Evolutionary conservation across 2,329 filamentous ascomycete genomes (phyloP), one percentile per base, ranked within the genome.

Genomic region (Apiospora sp.): DNA sequence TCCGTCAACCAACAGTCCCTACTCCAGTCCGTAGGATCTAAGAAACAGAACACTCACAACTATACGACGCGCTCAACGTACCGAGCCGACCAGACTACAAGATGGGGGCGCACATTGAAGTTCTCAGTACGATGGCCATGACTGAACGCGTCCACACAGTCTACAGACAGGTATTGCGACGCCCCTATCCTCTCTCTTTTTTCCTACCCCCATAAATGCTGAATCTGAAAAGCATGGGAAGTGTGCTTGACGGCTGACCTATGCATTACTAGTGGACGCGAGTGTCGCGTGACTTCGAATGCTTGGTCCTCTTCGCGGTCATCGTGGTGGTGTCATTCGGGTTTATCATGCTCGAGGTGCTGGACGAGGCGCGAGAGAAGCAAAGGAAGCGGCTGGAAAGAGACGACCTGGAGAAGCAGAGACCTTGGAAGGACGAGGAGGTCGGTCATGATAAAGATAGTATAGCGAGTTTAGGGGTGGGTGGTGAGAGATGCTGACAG

Each of bases 291-390:
- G 67, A 48, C n/a, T 48, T 67, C n/a, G 68, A 72, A 19, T 43
- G 37, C 41, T 10, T 70, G 22, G 43, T 72, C 13, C 41, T 70
- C 14, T 70, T 72, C 13, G 43, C 67, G 6, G 22, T 70, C 22
- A 49, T 72, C 3, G 61, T 72, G 27, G 41, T 48, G 3, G 49
- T 67, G 16, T 43, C 71, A 2, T 37, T 72, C 12, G 67, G 71
- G 2, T 72, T 72, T 27, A 34, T 72, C 46, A n/a, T 48, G 27
- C 51, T 69, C 8, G 71, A 72, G 24, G 44, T 70, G 16, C 24
- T 70, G n/a, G 71, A 70, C 14, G 71, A 72, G 30, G 43, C 41
- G 34, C 51, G 68, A 4, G 68, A 61, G 16, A 7, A 30, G 30
- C 41, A 46, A 3, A 67, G 46, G 19, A 14, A 43, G 30, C 24